Base-by-base conservation (phyloP, 495 filamentous ascomycete species). In the Aspergillus bertholletiae region DNA sequence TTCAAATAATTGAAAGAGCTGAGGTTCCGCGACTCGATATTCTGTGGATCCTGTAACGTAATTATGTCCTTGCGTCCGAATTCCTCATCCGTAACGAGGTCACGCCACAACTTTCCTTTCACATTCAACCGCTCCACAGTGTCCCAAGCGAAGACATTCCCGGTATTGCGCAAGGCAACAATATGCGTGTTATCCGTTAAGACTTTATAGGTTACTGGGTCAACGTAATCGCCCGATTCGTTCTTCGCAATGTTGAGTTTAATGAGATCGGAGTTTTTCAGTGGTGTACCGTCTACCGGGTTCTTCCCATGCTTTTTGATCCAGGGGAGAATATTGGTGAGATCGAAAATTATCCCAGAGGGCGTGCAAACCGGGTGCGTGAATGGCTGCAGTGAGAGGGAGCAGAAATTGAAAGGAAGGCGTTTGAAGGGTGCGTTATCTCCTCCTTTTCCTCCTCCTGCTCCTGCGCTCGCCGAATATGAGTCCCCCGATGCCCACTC, bases 181-280 rank as follows among this genome's bases (percentile, higher is more conserved):
- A 99, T 88, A 67, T 99, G 94, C 8, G 95, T 96, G 68, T 97
- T 97, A 66, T 99, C 92, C 34, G 94, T 99, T 60, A 99, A 86
- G 11, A 94, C 86, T 73, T 99, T 99, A 78, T 87, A 97, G 3
- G 90, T 96, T 20, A 99, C 93, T 1, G 94, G 94, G 67, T 99
- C 94, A 57, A 96, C 89, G 60, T 90, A 89, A 60, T 98, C 95
- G 51, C 86, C 90, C 51, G 93, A 87, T 49, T 89, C 93, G 69
- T 97, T 99, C 71, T 95, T 93, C 49, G 88, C 82, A 64, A 97
- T 90, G 52, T 91, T 86, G 35, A 99, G 82, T 68, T 92, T 92
- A 60, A 97, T 90, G 28, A 99, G 80, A 53, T 97, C 93, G 34
- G 84, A 83, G 54, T 79, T 79, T 49, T 89, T 86, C 24, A 99